A percentile compares a stretch with the other conserved stretches of the same genome.
Evolutionary conservation across 2,329 filamentous ascomycete species (phyloP).

Genomic region (Phialophora verrucosa): DNA sequence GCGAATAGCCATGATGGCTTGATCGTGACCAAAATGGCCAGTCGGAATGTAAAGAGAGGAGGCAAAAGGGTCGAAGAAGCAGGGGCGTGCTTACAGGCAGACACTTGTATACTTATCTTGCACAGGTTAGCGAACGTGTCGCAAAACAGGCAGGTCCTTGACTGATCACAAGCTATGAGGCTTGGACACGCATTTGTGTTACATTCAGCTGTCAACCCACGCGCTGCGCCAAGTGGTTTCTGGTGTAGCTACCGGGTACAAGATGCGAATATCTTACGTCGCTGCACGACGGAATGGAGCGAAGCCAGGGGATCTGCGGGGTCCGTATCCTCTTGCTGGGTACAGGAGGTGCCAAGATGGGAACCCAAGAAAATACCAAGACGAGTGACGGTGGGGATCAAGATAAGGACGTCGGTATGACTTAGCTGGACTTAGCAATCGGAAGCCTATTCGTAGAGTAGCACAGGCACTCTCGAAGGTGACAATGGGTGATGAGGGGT

Average conservation of each 20-base stretch:
- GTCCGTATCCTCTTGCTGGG: not conserved
- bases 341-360: not conserved
- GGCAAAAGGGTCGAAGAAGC: not conserved
- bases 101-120: conserved; percentile 12
- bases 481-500: not conserved
- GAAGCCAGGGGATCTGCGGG: conserved; percentile 9
- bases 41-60: not conserved
- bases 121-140: not conserved
- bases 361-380: conserved; percentile 21
- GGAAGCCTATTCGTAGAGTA: not conserved
- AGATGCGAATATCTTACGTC: not conserved
- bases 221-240: conserved; percentile 22
- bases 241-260: conserved; percentile 5
- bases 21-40: not conserved
- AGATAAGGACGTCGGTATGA: conserved; percentile 5
- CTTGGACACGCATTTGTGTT: conserved; percentile 17
- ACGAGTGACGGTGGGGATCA: not conserved
- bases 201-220: conserved; percentile 14
- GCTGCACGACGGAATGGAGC: conserved; percentile 8
- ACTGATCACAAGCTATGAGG: conserved; percentile 7
- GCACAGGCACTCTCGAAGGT: not conserved
- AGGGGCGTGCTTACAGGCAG: not conserved
- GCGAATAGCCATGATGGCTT: conserved; percentile 15
- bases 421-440: not conserved
- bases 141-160: conserved; percentile 2